Evolutionary conservation across 2,329 filamentous ascomycete genomes (phyloP), one percentile per base, ranked within the genome.

Genomic region (Xylariales sp.): DNA sequence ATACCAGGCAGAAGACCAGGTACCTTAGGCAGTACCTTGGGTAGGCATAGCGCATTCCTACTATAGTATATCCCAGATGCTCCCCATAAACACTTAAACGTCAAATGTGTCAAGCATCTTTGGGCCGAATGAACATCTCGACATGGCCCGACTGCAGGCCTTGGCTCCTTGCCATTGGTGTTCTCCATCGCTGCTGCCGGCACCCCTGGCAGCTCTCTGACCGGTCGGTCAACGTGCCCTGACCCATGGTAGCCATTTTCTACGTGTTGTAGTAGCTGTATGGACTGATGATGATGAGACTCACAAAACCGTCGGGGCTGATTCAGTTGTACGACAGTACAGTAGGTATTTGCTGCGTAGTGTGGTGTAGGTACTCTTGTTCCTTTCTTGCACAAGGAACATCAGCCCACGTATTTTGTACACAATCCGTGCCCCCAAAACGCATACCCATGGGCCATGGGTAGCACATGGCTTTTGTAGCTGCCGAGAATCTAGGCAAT

Each of bases 151-250:
- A 70, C 65, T 61, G 55, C 60, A 66, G 63, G 55, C 16, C 68
- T 70, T 70, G 62, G 68, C 65, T 43, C 34, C 23, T 46, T 45
- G 23, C 46, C 28, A 69, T 68, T 68, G 65, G 68, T 50, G 50
- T 57, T 48, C 32, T 34, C 12, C 18, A 18, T 41, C 18, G 36
- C 10, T 56, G 63, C 41, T 54, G 52, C 62, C 28, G 36, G 32
- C n/a, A 68, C 45, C 65, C 68, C 48, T 64, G 68, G 36, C 52
- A 28, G 57, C 39, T 56, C 57, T 62, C 23, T 71, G 69, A 71
- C 69, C 69, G 69, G 63, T 67, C 69, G 67, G 67, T 71, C 69
- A 67, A 53, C 41, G 30, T 62, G 34, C 61, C 30, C 43, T 49
- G 56, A 39, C 36, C 49, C 65, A 43, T 36, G 43, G 62, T 46